A percentile compares a stretch with the other conserved stretches of the same genome.
Conservation (phyloP, 2,329 filamentous ascomycete genomes). For the Aspergillus sergii region DNA sequence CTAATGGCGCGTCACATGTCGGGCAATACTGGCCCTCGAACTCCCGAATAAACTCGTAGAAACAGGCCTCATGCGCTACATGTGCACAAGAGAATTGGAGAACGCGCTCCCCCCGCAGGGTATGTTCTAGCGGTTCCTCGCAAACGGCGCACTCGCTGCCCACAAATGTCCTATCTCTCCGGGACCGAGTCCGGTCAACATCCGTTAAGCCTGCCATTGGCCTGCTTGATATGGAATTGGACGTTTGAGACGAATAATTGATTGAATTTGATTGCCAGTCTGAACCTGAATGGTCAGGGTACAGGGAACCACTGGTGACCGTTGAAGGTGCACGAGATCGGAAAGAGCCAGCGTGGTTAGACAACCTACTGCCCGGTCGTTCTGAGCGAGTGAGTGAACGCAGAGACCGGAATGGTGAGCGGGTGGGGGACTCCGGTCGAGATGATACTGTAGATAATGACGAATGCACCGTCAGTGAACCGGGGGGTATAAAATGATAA, state of each 20-base stretch:
- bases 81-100: conserved; percentile 96
- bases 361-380: conserved; percentile 33
- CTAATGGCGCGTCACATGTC: conserved; percentile 86
- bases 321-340: conserved; percentile 30
- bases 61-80: conserved; percentile 96
- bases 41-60: conserved; percentile 97
- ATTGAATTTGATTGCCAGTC: conserved; percentile 23
- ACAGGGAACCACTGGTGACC: conserved; percentile 22
- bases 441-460: conserved; percentile 31
- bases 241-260: conserved; percentile 36
- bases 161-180: conserved; percentile 91
- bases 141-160: conserved; percentile 94
- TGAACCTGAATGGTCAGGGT: conserved; percentile 22
- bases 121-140: conserved; percentile 95
- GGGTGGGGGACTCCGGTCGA: conserved; percentile 34
- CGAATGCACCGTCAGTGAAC: conserved; percentile 24
- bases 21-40: conserved; percentile 94
- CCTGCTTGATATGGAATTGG: conserved; percentile 41
- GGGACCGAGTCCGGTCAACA: conserved; percentile 74
- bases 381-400: conserved; percentile 35
- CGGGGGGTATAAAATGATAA: conserved; percentile 12
- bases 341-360: conserved; percentile 28
- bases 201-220: conserved; percentile 69
- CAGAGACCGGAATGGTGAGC: conserved; percentile 35
- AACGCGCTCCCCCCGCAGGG: conserved; percentile 87